Base-by-base conservation (phyloP, 345 rosid genomes). In the Geranium rotundifolium region DNA sequence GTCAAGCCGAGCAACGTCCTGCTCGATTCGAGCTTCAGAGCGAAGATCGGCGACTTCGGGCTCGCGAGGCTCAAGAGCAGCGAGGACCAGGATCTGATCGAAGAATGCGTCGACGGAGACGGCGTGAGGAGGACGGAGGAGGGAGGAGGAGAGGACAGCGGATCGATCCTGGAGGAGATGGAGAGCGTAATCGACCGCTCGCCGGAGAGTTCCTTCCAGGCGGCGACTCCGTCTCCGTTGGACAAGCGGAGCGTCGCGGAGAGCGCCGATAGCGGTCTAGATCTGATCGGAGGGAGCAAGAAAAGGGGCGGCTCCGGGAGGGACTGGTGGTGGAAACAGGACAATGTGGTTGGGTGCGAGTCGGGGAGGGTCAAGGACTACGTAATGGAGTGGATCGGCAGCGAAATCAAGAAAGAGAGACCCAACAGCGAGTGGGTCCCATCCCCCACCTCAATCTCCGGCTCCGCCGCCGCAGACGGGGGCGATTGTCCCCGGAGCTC, bases 371-470 rank as follows among this genome's bases (percentile, higher is more conserved):
- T 82, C 75, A 89, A 89, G 68, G 96, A 91, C 19, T 85, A 89
- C 69, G 98, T 89, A 68, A 85, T 72, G 83, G 88, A 92, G 54
- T 92, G 98, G 98, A 84, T 92, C 72, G 98, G 96, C 29, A 78
- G 83, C 2, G 98, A 85, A 79, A 80, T 87, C 61, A 82, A 79
- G 67, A 76, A 82, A 70, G 97, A 85, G 82, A 86, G 83, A 65
- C 99, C 96, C 0, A 83, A 70, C 46, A 77, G 84, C 23, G 82
- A 80, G 63, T 91, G 97, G 97, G 76, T 80, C 63, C 80, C 71
- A 6, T 73, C 87, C n/a, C 60, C 82, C 0, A 71, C n/a, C n/a
- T n/a, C n/a, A n/a, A n/a, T n/a, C n/a, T n/a, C n/a, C n/a, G n/a
- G 66, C 63, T 19, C 31, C 37, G 74, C 54, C 41, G 41, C 2